Base-by-base conservation (phyloP, 2,329 filamentous ascomycete species). In the Apiospora koreana region DNA sequence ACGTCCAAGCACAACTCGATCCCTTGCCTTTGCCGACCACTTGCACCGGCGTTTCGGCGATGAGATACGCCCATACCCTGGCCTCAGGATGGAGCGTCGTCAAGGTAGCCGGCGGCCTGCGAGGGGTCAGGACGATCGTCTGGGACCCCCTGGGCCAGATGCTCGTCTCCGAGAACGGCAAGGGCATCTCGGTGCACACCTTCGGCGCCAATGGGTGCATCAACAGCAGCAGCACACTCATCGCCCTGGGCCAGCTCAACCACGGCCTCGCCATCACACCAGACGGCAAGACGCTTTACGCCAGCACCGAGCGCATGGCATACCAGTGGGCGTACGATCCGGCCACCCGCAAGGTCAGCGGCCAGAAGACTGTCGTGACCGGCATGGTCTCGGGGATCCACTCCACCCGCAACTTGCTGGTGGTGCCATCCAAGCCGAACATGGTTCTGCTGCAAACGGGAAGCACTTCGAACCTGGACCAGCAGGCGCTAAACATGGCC, bases 281-380 rank as follows among this genome's bases (percentile, higher is more conserved):
- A 1, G 81, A 82, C 68, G 79, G 81, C 68, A 79, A 72, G 72
- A 82, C 79, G 12, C 70, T 84, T 38, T 83, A 82, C 68, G 82
- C 81, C 45, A 81, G 79, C 69, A 80, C 79, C 48, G 79, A 81
- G 75, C 80, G 78, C 21, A 77, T 80, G 1, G 86, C 86, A 9
- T 91, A 84, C 77, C 81, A 85, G 31, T 91, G 88, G 86, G 78
- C 80, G 45, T 92, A 92, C 75, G 83, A 91, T 76, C 77, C 86
- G 10, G 77, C 78, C 7, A 80, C 83, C 7, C 81, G 83, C 68
- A 85, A 85, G 16, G 84, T 85, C 62, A 81, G 81, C 65, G 80
- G 80, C 70, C 82, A 85, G 70, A 80, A 80, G 74, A 80, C 81
- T 5, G 77, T 82, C 23, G 76, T 84, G 25, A 76, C 74, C 67